Base-by-base conservation (phyloP, 352 stramenopile species). In the Pythium scleroteichum region DNA sequence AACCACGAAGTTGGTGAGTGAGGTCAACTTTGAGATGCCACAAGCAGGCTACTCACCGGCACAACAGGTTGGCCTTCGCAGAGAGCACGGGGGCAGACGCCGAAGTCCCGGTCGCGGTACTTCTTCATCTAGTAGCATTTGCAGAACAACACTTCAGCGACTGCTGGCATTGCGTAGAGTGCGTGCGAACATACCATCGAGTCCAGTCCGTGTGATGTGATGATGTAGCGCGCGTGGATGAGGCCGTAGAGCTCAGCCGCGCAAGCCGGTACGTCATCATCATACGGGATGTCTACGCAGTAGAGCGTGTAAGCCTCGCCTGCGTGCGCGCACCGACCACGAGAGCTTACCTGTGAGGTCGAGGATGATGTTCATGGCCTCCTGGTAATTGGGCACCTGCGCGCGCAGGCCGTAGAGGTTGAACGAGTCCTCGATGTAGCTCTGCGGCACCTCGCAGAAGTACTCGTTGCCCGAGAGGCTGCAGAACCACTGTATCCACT, bases 341-440 rank as follows among this genome's bases (percentile, higher is more conserved):
- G 13, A 5, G 23, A 19, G 16, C 70, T 39, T 57, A 89, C 83
- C 85, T 58, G 85, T 95, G 68, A 95, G 72, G 61, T 97, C 90
- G 33, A 97, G 76, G 62, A 97, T 97, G 53, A 97, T 96, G 74
- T 97, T 96, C 59, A 97, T 78, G 46, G 87, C 90, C 44, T 95
- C 86, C 65, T 92, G 85, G 71, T 92, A 97, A 69, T 97, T 93
- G 62, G 82, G 86, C 59, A 96, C 84, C 63, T 95, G 85, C 57
- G 88, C 85, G 42, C 89, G 83, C 35, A 97, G 73, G 10, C 90
- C 90, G 68, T 97, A 97, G 62, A 97, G 81, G 71, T 97, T 97
- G 76, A 97, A 97, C 64, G 84, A 95, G 79, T 97, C 90, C 73
- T 97, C 89, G 70, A 97, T 97, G 86, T 97, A 97, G 72, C 85